These are phyloP conservation scores for Fusarium mangiferae DNA, from an alignment of 2,329 filamentous ascomycete species.

Conservation along the genomic window DNA sequence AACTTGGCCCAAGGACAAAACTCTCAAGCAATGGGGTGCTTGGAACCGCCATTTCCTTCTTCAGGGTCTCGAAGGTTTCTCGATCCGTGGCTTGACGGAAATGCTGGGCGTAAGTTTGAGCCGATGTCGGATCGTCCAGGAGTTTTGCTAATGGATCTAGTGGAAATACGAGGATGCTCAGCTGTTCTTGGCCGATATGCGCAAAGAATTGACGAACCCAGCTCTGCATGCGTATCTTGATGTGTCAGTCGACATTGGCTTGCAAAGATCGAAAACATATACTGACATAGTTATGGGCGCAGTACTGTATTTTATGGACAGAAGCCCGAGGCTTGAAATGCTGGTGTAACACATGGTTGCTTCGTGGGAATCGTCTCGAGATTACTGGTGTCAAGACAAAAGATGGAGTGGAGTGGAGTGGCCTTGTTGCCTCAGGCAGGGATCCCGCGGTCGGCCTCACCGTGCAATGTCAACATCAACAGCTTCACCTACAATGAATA, in stretches of 20 bases:
- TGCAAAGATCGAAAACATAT: fast-evolving
- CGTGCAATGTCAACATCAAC: not conserved
- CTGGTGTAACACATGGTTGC: fast-evolving
- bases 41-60: slow-evolving; percentile 41
- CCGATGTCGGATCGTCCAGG: fast-evolving
- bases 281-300: fast-evolving
- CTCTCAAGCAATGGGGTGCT: slow-evolving; percentile 42
- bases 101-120: slow-evolving; percentile 24
- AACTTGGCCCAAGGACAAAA: slow-evolving; percentile 46
- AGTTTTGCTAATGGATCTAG: not conserved
- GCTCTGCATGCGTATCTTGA: slow-evolving; percentile 25
- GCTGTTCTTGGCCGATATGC: slow-evolving; percentile 22
- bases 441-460: not conserved
- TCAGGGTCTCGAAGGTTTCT: slow-evolving; percentile 40
- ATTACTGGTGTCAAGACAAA: fast-evolving
- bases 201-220: slow-evolving; percentile 27
- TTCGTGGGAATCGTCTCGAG: fast-evolving
- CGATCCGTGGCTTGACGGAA: slow-evolving; percentile 35
- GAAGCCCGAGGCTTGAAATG: not conserved
- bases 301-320: not conserved
- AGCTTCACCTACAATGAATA: not conserved
- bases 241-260: not conserved
- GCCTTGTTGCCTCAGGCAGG: not conserved
- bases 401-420: not conserved
- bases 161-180: slow-evolving; percentile 32